phyloP scores from a whole-genome alignment of 2,329 filamentous ascomycete genomes.

The Colletotrichum sublineola region DNA sequence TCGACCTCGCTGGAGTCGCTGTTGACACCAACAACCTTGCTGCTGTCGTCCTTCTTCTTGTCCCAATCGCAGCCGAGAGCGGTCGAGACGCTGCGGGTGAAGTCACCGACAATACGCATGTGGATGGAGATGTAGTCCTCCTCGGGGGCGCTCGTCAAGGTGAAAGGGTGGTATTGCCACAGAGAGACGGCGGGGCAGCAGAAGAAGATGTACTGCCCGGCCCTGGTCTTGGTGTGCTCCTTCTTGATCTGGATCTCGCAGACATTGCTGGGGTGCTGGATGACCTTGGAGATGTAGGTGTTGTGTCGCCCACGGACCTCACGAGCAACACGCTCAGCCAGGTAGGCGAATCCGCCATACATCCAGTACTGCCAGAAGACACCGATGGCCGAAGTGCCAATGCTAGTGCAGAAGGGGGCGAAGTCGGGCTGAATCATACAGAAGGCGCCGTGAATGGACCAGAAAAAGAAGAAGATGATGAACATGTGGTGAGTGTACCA shows the following conservation, averaged over 20 bases:
- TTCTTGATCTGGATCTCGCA: slow-evolving; percentile 95
- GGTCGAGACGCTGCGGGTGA: slow-evolving; percentile 77
- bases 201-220: slow-evolving; percentile 90
- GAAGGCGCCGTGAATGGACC: slow-evolving; percentile 90
- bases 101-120: slow-evolving; percentile 85
- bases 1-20: slow-evolving; percentile 72
- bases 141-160: slow-evolving; percentile 86
- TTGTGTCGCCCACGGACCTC: slow-evolving; percentile 85
- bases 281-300: slow-evolving; percentile 89
- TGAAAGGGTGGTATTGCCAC: slow-evolving; percentile 92
- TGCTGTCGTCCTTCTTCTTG: slow-evolving; percentile 67
- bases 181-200: slow-evolving; percentile 88
- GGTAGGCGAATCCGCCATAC: slow-evolving; percentile 84
- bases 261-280: slow-evolving; percentile 90
- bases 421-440: slow-evolving; percentile 92
- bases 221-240: slow-evolving; percentile 83
- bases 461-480: slow-evolving; percentile 89
- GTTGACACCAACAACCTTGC: slow-evolving; percentile 78
- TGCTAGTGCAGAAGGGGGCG: slow-evolving; percentile 80
- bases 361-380: slow-evolving; percentile 94
- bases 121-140: slow-evolving; percentile 93
- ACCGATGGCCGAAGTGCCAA: slow-evolving; percentile 75
- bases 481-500: slow-evolving; percentile 94
- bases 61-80: slow-evolving; percentile 83
- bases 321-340: slow-evolving; percentile 82